phyloP scores from a whole-genome alignment of 2,329 filamentous ascomycete genomes.

The Claviceps africana region DNA sequence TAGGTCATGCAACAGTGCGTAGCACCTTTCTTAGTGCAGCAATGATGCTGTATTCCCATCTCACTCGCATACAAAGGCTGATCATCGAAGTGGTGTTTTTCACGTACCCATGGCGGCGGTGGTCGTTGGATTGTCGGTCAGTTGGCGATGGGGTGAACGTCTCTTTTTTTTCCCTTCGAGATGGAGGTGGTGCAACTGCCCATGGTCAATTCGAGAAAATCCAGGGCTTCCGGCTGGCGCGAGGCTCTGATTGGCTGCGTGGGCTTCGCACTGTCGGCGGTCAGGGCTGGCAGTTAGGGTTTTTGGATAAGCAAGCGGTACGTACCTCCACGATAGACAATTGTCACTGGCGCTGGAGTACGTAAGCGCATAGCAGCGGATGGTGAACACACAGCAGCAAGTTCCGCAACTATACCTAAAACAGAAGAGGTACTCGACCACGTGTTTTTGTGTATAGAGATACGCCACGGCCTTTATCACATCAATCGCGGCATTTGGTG shows the following conservation, averaged over 20 bases:
- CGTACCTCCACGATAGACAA: neutral
- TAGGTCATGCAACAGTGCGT: slow-evolving; percentile 4
- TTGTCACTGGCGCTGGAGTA: no score
- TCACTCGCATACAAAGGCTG: slow-evolving; percentile 39
- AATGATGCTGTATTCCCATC: slow-evolving; percentile 4
- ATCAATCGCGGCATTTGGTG: no score
- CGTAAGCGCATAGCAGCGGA: no score
- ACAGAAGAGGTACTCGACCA: no score
- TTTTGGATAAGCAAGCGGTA: neutral
- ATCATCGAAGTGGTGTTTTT: slow-evolving; percentile 20
- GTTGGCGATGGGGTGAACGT: slow-evolving; percentile 21
- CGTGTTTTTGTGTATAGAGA: no score
- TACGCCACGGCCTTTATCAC: no score
- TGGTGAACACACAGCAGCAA: no score
- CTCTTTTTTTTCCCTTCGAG: slow-evolving; percentile 15
- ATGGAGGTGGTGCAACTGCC: slow-evolving; percentile 18
- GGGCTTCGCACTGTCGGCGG: slow-evolving; percentile 19
- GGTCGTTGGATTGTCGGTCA: slow-evolving; percentile 26
- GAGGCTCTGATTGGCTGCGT: slow-evolving; percentile 7
- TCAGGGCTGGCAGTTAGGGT: slow-evolving; percentile 32
- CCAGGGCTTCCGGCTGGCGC: slow-evolving; percentile 13
- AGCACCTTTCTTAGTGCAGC: slow-evolving; percentile 9
- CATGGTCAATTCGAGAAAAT: slow-evolving; percentile 14
- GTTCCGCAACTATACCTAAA: no score
- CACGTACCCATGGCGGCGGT: slow-evolving; percentile 50